A percentile compares a stretch with the other conserved stretches of the same genome.
These are phyloP conservation scores for Populus davidiana DNA, from an alignment of 345 rosid species.

Conservation along the genomic window DNA sequence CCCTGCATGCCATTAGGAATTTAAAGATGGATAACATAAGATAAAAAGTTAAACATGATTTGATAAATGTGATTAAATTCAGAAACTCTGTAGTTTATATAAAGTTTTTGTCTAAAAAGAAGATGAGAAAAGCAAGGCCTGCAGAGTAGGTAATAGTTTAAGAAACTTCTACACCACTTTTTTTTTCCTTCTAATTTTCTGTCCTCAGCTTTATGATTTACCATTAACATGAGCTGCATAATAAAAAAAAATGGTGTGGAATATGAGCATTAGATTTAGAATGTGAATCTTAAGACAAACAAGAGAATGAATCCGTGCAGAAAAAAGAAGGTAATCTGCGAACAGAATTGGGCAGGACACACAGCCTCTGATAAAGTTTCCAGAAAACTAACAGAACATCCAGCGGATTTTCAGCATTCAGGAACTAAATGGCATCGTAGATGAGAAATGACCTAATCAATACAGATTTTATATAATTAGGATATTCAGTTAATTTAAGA, in stretches of 20 bases:
- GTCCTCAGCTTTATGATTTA: too few relatives aligned
- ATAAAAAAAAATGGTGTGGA: too few relatives aligned
- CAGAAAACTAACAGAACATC: not conserved
- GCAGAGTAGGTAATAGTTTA: not conserved
- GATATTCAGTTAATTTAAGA: not conserved
- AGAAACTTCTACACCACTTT: not conserved
- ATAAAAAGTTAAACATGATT: too few relatives aligned
- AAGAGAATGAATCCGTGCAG: not conserved
- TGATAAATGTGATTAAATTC: too few relatives aligned
- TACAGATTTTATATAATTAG: not conserved
- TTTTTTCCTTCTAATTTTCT: too few relatives aligned
- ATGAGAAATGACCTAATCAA: not conserved
- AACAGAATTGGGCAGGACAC: not conserved
- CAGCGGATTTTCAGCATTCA: not conserved
- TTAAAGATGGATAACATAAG: too few relatives aligned
- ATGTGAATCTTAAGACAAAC: not conserved
- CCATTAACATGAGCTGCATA: too few relatives aligned
- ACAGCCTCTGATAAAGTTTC: not conserved
- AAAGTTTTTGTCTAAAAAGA: not conserved
- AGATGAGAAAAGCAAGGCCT: not conserved
- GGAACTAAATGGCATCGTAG: not conserved
- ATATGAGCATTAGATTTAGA: not conserved
- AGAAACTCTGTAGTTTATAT: too few relatives aligned
- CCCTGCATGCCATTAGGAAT: not conserved
- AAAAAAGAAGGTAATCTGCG: not conserved